These are phyloP conservation scores for Alternaria triticimaculans DNA, from an alignment of 2,329 filamentous ascomycete genomes.

Conservation along the genomic window DNA sequence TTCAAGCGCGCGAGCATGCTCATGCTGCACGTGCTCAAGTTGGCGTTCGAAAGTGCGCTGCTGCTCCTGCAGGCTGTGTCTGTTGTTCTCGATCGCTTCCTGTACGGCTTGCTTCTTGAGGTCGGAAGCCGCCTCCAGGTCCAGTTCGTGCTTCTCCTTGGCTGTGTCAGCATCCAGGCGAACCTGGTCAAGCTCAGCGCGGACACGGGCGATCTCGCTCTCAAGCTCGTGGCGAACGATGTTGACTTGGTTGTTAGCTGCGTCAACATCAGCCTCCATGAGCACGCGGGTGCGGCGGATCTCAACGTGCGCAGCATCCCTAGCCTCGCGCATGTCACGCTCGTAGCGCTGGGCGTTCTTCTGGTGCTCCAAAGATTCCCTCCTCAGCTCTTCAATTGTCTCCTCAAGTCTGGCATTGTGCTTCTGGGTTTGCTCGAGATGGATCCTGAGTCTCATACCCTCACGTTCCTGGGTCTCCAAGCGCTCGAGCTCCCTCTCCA, in stretches of 20 bases:
- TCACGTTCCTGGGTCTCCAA: constrained; percentile 70
- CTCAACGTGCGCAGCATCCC: constrained; percentile 79
- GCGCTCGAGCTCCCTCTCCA: constrained; percentile 56
- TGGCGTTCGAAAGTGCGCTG: constrained; percentile 46
- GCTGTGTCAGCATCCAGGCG: constrained; percentile 81
- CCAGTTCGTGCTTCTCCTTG: constrained; percentile 81
- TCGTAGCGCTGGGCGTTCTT: constrained; percentile 72
- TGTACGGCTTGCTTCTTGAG: constrained; percentile 67
- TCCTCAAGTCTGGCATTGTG: constrained; percentile 71
- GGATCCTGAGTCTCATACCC: constrained; percentile 78
- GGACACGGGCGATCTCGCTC: constrained; percentile 74
- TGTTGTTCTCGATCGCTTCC: constrained; percentile 61
- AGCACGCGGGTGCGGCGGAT: constrained; percentile 80
- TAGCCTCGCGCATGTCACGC: constrained; percentile 82
- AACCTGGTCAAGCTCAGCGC: constrained; percentile 77
- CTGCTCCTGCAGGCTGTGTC: constrained; percentile 63
- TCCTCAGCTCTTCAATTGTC: constrained; percentile 59
- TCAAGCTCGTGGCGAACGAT: constrained; percentile 82
- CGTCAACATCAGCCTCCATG: constrained; percentile 81
- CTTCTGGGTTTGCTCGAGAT: constrained; percentile 66
- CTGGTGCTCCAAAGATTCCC: constrained; percentile 75
- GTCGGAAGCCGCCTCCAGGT: constrained; percentile 80
- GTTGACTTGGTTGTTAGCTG: constrained; percentile 85
- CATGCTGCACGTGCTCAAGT: constrained; percentile 56
- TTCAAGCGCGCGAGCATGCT: constrained; percentile 69